Conservation (phyloP, 2,329 filamentous ascomycete genomes). For the Emmonsiellopsis sp. region DNA sequence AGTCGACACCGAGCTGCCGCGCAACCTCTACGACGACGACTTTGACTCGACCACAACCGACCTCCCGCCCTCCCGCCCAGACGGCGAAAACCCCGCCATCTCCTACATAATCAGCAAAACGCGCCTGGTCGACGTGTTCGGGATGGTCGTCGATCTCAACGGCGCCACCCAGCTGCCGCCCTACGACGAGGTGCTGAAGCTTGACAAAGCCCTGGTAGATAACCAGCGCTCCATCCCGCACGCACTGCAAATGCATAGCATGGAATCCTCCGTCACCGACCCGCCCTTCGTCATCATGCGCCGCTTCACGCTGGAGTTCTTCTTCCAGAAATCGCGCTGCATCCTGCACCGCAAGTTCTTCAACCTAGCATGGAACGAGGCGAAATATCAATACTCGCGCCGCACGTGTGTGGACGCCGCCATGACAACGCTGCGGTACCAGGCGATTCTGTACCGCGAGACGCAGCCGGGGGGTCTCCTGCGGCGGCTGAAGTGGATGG, state of each 20-base stretch:
- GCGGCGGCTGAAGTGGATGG: conserved; percentile 46
- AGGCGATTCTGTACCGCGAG: conserved; percentile 60
- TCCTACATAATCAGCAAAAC: conserved; percentile 30
- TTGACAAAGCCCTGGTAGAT: conserved; percentile 29
- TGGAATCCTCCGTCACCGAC: conserved; percentile 30
- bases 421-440: conserved; percentile 67
- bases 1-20: conserved; percentile 50
- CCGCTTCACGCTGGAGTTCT: conserved; percentile 32
- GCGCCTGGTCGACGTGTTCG: conserved; percentile 27
- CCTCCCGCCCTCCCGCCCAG: conserved; percentile 46
- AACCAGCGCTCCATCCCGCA: conserved; percentile 18
- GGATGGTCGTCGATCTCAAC: conserved; percentile 29
- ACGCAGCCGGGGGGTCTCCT: conserved; percentile 48
- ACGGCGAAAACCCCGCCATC: conserved; percentile 43
- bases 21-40: conserved; percentile 54
- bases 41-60: conserved; percentile 43
- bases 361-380: conserved; percentile 62
- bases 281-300: conserved; percentile 43
- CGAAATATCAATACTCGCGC: conserved; percentile 74
- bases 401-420: conserved; percentile 78
- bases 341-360: conserved; percentile 84
- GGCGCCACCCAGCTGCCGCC: conserved; percentile 24
- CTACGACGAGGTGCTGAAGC: conserved; percentile 28
- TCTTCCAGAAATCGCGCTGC: conserved; percentile 76
- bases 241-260: conserved; percentile 9